These are phyloP conservation scores for Tetrapisispora phaffii DNA, from an alignment of 805 yeast species.

Conservation along the genomic window DNA sequence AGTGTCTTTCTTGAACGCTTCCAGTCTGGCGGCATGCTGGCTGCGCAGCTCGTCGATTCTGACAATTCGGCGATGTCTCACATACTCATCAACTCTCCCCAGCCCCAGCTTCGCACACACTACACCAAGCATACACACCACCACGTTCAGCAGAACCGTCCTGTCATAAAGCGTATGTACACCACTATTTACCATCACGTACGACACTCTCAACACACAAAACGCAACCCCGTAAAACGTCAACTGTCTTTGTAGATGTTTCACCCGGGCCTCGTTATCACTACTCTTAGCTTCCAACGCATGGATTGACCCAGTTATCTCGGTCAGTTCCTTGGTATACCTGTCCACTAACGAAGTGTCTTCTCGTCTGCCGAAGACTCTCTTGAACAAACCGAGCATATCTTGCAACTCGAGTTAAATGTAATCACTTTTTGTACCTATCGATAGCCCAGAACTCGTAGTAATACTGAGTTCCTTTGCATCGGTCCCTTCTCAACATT, in stretches of 20 bases:
- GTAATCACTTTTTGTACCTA: neutral
- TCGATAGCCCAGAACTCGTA: neutral
- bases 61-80: neutral
- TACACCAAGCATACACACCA: neutral
- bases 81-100: neutral
- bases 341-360: conserved; percentile 15
- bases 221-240: conserved; percentile 14
- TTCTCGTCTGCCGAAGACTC: conserved; percentile 5
- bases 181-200: neutral
- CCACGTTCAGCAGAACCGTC: neutral
- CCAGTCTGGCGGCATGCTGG: conserved; percentile 46
- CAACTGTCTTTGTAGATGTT: conserved; percentile 12
- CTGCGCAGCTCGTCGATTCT: conserved; percentile 31
- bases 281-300: conserved; percentile 17
- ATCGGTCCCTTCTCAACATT: neutral
- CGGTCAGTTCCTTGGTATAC: conserved; percentile 24
- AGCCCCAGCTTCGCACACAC: neutral
- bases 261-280: conserved; percentile 12
- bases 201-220: conserved; percentile 2
- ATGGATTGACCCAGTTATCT: conserved; percentile 22
- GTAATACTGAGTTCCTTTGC: neutral
- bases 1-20: conserved; percentile 60
- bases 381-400: neutral
- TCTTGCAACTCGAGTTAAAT: neutral
- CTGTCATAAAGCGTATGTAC: neutral